Evolutionary conservation across 2,329 filamentous ascomycete species (phyloP), one percentile per base, ranked within the genome.

Genomic region (Aspergillus flavus): DNA sequence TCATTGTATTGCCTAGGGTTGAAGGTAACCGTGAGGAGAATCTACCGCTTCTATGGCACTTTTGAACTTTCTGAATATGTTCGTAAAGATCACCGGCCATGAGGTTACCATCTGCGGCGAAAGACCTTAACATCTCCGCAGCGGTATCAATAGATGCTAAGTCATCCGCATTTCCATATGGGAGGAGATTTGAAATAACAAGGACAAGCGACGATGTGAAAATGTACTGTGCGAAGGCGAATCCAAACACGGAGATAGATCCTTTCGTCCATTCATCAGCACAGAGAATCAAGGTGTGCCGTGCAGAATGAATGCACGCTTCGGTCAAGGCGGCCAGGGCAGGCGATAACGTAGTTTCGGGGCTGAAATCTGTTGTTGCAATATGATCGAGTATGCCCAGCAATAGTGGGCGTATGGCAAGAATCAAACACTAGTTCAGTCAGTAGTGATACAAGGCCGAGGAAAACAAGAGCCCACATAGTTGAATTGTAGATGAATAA

Each of bases 141-240:
- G 28, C 28, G 4, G 28, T 30, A 1, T 30, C 28, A 7, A 30
- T 7, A 30, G 4, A 30, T 30, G 28, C 28, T 30, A 30, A 30
- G 7, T 30, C 28, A 30, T 30, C 28, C 7, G 28, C 28, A 5
- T 30, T 30, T 30, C 28, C 28, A 30, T 30, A 4, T 94, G 86
- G 41, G 6, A 43, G 41, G 19, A 43, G 19, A 4, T 14, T n/a
- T 4, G 19, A 43, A 19, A 43, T 43, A 4, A n/a, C 41, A 3
- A 43, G 19, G 19, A 43, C 41, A 5, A n/a, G 14, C 2, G 41
- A 12, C 1, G 41, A 43, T 19, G 41, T 19, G 41, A 21, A 43
- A 4, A 43, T 19, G 41, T 43, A 43, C 41, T 43, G 41, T 19
- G 16, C 41, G 19, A 19, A 43, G 14, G 19, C 14, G 41, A 21